Percentiles rank a stretch among this genome's conserved stretches.
phyloP scores from a whole-genome alignment of 140 eudicot species.

The Senecio squalidus region DNA sequence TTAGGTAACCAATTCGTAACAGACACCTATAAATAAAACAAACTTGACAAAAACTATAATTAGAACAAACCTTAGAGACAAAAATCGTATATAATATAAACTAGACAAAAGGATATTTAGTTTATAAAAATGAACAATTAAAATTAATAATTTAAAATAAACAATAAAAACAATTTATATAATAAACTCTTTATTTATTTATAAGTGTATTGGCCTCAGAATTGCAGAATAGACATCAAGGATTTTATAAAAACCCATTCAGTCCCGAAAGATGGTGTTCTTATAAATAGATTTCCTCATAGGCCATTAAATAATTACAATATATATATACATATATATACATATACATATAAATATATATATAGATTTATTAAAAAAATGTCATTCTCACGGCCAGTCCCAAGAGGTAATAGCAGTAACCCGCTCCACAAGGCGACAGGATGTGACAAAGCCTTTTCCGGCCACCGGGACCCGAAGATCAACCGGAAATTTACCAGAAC shows the following conservation, averaged over 20 bases:
- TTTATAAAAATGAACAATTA: no score
- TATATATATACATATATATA: neutral
- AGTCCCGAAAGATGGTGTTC: slow-evolving; percentile 7
- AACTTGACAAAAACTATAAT: no score
- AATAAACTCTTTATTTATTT: no score
- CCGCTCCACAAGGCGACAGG: slow-evolving; percentile 12
- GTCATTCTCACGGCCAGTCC: slow-evolving; percentile 12
- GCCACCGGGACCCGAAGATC: neutral
- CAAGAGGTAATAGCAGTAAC: slow-evolving; percentile 3
- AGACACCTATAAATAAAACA: no score
- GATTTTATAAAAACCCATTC: neutral
- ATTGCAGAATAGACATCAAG: neutral
- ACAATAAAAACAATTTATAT: no score
- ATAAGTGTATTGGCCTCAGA: neutral
- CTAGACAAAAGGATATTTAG: no score
- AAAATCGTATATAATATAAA: no score
- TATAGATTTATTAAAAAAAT: neutral
- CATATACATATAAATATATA: neutral
- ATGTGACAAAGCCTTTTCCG: neutral
- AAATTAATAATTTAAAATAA: no score
- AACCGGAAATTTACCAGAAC: neutral
- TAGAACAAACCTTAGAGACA: no score
- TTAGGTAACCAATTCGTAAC: no score
- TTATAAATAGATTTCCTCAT: neutral
- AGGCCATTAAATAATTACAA: neutral